A percentile compares a stretch with the other conserved stretches of the same genome.
These are phyloP conservation scores for Drosera capensis DNA, from an alignment of 148 eudicot species.

Conservation along the genomic window DNA sequence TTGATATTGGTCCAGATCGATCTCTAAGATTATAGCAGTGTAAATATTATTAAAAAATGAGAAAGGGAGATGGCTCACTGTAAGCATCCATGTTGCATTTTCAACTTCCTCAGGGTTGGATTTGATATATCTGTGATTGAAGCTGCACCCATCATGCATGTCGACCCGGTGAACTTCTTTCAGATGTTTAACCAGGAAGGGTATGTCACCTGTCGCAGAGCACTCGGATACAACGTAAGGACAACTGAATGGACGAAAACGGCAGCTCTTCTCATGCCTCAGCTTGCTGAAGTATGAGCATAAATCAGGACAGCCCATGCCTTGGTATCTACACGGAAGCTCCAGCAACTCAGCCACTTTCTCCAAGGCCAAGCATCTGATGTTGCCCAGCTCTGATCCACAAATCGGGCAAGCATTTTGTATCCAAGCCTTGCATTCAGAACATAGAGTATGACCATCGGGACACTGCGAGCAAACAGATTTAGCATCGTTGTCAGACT, in stretches of 20 bases:
- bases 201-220: conserved; percentile 33
- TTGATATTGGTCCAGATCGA: background rate
- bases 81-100: conserved; percentile 48
- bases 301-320: conserved; percentile 39
- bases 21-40: background rate
- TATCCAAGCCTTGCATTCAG: conserved; percentile 34
- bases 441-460: conserved; percentile 51
- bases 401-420: conserved; percentile 47
- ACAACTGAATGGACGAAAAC: conserved; percentile 41
- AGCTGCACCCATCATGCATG: conserved; percentile 41
- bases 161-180: conserved; percentile 40
- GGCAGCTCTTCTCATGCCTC: conserved; percentile 38
- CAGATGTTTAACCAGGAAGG: conserved; percentile 40
- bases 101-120: conserved; percentile 17
- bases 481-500: background rate
- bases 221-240: conserved; percentile 51
- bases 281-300: conserved; percentile 29
- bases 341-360: conserved; percentile 51
- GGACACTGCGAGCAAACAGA: conserved; percentile 27
- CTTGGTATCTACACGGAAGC: background rate
- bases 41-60: background rate
- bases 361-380: conserved; percentile 66
- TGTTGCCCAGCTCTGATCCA: conserved; percentile 47
- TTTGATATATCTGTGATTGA: conserved; percentile 44
- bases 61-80: conserved; percentile 26